Conservation (phyloP, 1,284 basidiomycete species). For the Boletus hoseneyae region DNA sequence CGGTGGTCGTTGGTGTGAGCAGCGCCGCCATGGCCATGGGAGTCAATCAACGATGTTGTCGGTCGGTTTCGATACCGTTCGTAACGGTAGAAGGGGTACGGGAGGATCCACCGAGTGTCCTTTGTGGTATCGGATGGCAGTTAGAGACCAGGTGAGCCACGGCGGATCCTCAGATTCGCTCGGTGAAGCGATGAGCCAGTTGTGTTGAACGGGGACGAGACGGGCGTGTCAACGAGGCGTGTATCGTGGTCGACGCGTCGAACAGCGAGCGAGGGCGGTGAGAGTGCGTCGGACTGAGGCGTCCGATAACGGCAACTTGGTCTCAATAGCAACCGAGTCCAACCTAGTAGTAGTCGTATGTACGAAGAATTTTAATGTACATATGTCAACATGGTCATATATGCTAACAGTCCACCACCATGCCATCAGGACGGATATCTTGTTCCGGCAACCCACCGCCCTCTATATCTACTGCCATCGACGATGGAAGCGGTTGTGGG, state of each 20-base stretch:
- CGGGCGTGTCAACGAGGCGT: not conserved
- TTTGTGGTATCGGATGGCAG: slow-evolving; percentile 24
- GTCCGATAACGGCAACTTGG: slow-evolving; percentile 23
- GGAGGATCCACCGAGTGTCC: slow-evolving; percentile 55
- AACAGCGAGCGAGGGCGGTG: slow-evolving; percentile 13
- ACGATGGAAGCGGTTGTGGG: slow-evolving; percentile 8
- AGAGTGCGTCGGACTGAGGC: slow-evolving; percentile 4
- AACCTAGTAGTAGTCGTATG: not conserved
- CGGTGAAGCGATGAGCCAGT: not conserved
- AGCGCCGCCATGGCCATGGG: slow-evolving; percentile 24
- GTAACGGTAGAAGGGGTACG: not conserved
- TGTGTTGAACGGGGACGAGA: not conserved
- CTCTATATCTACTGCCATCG: slow-evolving; percentile 18
- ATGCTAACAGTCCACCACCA: slow-evolving; percentile 36
- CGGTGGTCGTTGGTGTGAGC: slow-evolving; percentile 24
- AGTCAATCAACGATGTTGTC: not conserved
- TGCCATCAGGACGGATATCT: slow-evolving; percentile 24
- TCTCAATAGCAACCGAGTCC: slow-evolving; percentile 16
- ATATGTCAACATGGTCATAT: not conserved
- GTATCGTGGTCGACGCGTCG: slow-evolving; percentile 17
- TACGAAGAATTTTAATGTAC: not conserved
- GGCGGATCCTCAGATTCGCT: slow-evolving; percentile 43
- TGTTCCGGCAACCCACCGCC: slow-evolving; percentile 6
- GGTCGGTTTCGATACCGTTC: slow-evolving; percentile 8
- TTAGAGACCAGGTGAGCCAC: slow-evolving; percentile 19